A percentile compares a stretch with the other conserved stretches of the same genome.
Conservation (phyloP, 352 stramenopile genomes). For the Phytophthora nicotianae region DNA sequence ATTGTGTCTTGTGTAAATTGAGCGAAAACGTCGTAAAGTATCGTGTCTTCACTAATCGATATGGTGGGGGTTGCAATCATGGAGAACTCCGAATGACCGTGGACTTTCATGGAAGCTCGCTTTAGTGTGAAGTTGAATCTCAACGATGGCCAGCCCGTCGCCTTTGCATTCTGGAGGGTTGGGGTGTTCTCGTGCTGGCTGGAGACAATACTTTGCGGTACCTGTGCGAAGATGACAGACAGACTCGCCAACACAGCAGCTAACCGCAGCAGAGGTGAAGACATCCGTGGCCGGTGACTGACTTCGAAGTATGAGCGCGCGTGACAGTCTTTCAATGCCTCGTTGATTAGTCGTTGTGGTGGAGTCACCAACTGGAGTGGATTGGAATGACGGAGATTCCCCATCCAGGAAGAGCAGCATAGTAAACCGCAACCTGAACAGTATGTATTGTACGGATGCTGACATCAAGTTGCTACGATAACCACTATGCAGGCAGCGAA, state of each 20-base stretch:
- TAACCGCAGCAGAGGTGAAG: not conserved
- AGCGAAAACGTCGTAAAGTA: conserved; percentile 31
- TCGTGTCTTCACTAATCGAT: not conserved
- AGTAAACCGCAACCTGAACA: not conserved
- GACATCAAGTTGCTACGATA: too few species aligned
- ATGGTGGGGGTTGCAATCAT: conserved; percentile 31
- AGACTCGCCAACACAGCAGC: not conserved
- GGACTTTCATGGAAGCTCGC: conserved; percentile 30
- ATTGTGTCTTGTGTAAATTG: conserved; percentile 11
- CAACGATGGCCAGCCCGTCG: conserved; percentile 24
- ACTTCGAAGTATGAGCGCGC: too few species aligned
- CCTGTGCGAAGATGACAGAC: not conserved
- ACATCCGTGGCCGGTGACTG: not conserved
- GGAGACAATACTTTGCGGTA: not conserved
- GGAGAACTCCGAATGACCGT: conserved; percentile 29
- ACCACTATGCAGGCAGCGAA: too few species aligned
- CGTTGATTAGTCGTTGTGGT: too few species aligned
- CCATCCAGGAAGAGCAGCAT: not conserved
- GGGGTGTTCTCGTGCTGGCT: not conserved
- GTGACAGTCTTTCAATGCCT: too few species aligned
- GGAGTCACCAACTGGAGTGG: too few species aligned
- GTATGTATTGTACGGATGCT: not conserved
- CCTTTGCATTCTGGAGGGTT: not conserved
- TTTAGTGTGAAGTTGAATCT: conserved; percentile 32
- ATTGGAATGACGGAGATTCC: not conserved